These are phyloP conservation scores for Miscanthus lutarioriparius DNA, from an alignment of 176 grass and related monocot species.

Conservation along the genomic window DNA sequence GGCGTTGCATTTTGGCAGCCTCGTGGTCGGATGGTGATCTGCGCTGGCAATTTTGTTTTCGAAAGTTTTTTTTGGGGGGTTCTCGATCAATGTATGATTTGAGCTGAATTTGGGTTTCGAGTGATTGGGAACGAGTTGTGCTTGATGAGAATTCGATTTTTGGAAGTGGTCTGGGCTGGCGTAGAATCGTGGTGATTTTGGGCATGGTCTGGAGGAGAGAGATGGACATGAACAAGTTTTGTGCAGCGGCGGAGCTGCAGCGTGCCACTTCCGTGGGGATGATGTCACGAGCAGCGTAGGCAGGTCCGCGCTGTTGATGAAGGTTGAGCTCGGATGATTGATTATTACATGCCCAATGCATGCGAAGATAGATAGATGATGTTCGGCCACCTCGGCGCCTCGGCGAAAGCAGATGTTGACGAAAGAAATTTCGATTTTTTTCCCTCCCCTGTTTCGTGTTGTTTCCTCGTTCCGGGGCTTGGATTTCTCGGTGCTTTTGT, in stretches of 20 bases:
- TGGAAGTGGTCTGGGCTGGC: not conserved
- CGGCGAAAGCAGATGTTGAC: not conserved
- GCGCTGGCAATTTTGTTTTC: not conserved
- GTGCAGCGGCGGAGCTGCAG: slow-evolving; percentile 12
- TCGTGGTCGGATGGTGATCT: slow-evolving; percentile 19
- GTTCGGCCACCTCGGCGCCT: not conserved
- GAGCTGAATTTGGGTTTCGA: not conserved
- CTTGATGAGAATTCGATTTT: not conserved
- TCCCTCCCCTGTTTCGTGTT: slow-evolving; percentile 4
- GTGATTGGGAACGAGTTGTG: not conserved
- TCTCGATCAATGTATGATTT: not conserved
- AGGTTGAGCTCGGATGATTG: not conserved
- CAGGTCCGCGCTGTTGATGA: slow-evolving; percentile 3
- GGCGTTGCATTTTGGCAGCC: slow-evolving; percentile 28
- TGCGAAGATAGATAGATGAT: not conserved
- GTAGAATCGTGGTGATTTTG: not conserved
- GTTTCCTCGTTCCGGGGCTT: not conserved
- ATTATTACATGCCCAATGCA: not conserved
- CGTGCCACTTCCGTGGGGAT: not conserved
- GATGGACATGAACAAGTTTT: slow-evolving; percentile 40
- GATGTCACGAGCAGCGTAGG: slow-evolving; percentile 33
- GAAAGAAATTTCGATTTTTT: not conserved
- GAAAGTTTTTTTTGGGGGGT: not conserved
- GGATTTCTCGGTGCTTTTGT: no score
- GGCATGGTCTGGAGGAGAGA: not conserved